Conservation (phyloP, 768 basidiomycete genomes). For the Mrakia frigida region DNA sequence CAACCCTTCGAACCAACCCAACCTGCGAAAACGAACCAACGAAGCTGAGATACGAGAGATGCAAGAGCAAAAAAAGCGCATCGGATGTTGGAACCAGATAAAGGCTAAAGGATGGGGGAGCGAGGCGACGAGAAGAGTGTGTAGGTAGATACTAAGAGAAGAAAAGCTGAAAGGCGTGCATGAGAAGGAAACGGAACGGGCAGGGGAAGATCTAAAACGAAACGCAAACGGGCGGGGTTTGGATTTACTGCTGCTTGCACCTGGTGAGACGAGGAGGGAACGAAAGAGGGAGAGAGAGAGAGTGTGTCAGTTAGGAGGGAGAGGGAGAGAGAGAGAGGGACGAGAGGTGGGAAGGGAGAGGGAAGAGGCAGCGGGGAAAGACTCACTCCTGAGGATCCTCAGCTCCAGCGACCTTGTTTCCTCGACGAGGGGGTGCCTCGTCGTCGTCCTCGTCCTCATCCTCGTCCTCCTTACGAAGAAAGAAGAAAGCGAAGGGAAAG, state of each 20-base stretch:
- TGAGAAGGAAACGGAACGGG: background rate
- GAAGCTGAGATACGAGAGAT: too few relatives aligned
- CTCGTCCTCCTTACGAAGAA: constrained; percentile 49
- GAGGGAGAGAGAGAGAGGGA: background rate
- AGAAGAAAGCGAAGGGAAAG: constrained; percentile 16
- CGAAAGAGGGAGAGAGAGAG: background rate
- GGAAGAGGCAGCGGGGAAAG: background rate
- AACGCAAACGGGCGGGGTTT: background rate
- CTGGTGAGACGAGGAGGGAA: background rate
- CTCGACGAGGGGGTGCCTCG: constrained; percentile 59
- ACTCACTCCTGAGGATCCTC: constrained; percentile 68
- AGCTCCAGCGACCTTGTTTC: constrained; percentile 46
- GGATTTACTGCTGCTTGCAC: constrained; percentile 72
- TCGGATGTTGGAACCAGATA: too few relatives aligned
- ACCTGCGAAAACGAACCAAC: too few relatives aligned
- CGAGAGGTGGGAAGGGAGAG: background rate
- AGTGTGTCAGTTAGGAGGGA: background rate
- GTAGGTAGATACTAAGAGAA: background rate
- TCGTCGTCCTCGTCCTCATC: constrained; percentile 63
- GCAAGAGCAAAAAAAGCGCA: too few relatives aligned
- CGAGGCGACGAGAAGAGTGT: too few relatives aligned
- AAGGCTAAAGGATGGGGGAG: too few relatives aligned
- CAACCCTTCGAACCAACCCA: too few relatives aligned
- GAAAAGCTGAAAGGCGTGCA: background rate
- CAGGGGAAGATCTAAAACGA: background rate